phyloP scores from a whole-genome alignment of 441 rosid genomes.

The Syzygium syzygioides region DNA sequence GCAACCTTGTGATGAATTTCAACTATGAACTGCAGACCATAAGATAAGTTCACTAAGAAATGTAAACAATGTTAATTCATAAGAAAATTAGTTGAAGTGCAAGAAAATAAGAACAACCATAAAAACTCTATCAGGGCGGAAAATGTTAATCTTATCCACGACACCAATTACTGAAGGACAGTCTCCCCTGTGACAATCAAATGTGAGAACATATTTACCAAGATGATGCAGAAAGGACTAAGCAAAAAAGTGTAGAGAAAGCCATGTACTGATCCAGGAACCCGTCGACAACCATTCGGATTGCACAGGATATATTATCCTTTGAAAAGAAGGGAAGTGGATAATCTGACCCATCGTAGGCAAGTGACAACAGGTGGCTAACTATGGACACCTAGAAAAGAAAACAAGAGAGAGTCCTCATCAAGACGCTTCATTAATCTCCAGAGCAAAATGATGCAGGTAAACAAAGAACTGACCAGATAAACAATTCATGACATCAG shows the following conservation, averaged over 20 bases:
- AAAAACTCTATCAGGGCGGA: slow-evolving; percentile 95
- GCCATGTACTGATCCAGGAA: slow-evolving; percentile 70
- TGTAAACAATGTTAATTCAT: neutral
- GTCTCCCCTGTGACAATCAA: slow-evolving; percentile 51
- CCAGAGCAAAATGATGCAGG: neutral
- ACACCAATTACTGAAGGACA: slow-evolving; percentile 40
- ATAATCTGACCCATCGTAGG: slow-evolving; percentile 66
- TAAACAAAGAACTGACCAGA: neutral
- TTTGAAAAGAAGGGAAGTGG: slow-evolving; percentile 64
- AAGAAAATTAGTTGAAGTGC: neutral
- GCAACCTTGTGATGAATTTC: slow-evolving; percentile 85
- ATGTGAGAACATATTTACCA: slow-evolving; percentile 7
- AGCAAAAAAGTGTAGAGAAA: slow-evolving; percentile 11
- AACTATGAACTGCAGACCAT: slow-evolving; percentile 60
- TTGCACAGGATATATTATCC: slow-evolving; percentile 53
- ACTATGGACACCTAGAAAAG: slow-evolving; percentile 80
- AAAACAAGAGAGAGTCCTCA: slow-evolving; percentile 7
- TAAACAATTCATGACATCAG: neutral
- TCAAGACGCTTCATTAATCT: neutral
- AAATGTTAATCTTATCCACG: slow-evolving; percentile 78
- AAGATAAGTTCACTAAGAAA: neutral
- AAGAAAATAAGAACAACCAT: slow-evolving; percentile 39
- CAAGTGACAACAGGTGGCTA: slow-evolving; percentile 72
- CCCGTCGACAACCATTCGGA: slow-evolving; percentile 91
- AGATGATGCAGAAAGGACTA: slow-evolving; percentile 1